Base-by-base conservation (phyloP, 371 early-diverging fungal genomes). In the Haplosporangium sp. region DNA sequence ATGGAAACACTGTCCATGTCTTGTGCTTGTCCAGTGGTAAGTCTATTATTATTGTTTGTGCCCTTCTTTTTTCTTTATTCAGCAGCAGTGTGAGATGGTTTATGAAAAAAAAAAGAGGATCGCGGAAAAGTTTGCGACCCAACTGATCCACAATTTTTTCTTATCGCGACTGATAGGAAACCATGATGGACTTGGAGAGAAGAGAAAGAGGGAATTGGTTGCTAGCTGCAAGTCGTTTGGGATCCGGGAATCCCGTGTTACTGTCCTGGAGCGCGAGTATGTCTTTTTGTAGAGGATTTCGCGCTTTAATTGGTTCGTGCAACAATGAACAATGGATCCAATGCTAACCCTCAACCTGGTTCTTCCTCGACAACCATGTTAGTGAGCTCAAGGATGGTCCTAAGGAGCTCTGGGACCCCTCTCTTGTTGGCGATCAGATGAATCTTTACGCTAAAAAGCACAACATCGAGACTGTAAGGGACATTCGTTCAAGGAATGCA, bases 21-120 rank as follows among this genome's bases (percentile, higher is more conserved):
- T 83, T 97, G 42, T 98, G 97, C 77, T 81, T 98, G 64, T 95
- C 97, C 3, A 92, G 87, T 59, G 96, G 96, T 89, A 85, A 80
- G 60, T 6, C 8, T 29, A 29, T 18, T 29, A 29, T 29, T 29
- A 29, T 29, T 29, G 29, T 4, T 29, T 4, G 29, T 29, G 47
- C 47, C n/a, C 59, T 69, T 9, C 23, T n/a, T 23, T 43, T 13
- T 46, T 55, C 41, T 5, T 36, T 9, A 50, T 67, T 58, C 20
- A 50, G 16, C 23, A 48, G 36, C 42, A 10, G 12, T 18, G 29
- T 1, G 18, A 6, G 6, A 11, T 23, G 29, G 18, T 52, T 46
- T 8, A 37, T 11, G 16, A 36, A n/a, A 55, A 47, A 5, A 38
- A 43, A 23, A 9, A 48, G 48, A 23, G 11, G 40, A 23, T 47